phyloP scores from a whole-genome alignment of 441 rosid species.

The Euphorbia celastroides region DNA sequence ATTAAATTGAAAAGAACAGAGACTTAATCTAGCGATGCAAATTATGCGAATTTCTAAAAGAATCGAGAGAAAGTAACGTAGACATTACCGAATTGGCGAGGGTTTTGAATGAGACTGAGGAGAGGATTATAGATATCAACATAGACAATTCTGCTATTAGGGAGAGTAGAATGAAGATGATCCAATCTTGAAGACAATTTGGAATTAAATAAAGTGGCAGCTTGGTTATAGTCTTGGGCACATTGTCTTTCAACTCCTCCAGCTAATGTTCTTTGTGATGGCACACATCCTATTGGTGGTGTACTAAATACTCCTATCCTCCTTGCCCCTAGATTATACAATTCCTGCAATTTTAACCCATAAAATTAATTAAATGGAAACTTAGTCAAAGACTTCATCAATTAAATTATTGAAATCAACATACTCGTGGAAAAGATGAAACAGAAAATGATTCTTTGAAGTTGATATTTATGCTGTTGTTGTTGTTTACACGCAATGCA shows the following conservation, averaged over 20 bases:
- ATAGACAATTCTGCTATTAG: slow-evolving; percentile 35
- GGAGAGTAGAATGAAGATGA: slow-evolving; percentile 25
- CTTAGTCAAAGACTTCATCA: too few species aligned
- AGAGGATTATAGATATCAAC: slow-evolving; percentile 52
- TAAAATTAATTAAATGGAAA: too few species aligned
- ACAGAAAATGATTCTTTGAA: too few species aligned
- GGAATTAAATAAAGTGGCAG: slow-evolving; percentile 51
- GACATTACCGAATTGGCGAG: slow-evolving; percentile 46
- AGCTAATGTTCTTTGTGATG: slow-evolving; percentile 56
- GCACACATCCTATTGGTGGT: slow-evolving; percentile 78
- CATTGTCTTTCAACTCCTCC: slow-evolving; percentile 53
- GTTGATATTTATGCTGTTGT: too few species aligned
- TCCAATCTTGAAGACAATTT: slow-evolving; percentile 39
- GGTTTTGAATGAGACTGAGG: slow-evolving; percentile 39
- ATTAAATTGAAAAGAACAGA: too few species aligned
- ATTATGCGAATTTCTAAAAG: too few species aligned
- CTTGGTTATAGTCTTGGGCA: slow-evolving; percentile 36
- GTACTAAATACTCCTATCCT: slow-evolving; percentile 53
- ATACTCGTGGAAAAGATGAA: too few species aligned
- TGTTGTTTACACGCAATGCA: too few species aligned
- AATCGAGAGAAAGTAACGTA: too few species aligned
- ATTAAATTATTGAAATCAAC: too few species aligned
- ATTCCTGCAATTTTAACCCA: slow-evolving; percentile 27
- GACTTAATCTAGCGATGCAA: too few species aligned
- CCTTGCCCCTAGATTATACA: slow-evolving; percentile 56